A percentile compares a stretch with the other conserved stretches of the same genome.
phyloP scores from a whole-genome alignment of 495 filamentous ascomycete genomes.

The Cercophora samala region DNA sequence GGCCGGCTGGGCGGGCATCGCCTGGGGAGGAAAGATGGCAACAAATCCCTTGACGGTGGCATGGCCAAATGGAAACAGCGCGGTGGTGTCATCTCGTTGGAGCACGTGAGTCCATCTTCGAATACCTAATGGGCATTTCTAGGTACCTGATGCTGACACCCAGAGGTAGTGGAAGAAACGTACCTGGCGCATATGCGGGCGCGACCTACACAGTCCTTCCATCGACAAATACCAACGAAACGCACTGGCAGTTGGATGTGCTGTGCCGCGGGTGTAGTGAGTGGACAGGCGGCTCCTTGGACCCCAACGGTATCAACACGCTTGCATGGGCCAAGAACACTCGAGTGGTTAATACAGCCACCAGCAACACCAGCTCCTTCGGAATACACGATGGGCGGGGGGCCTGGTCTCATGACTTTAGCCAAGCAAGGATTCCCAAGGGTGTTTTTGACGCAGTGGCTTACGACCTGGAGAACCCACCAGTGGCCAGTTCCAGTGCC shows the following conservation, averaged over 20 bases:
- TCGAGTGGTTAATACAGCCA: conserved; percentile 17
- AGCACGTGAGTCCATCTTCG: conserved; percentile 36
- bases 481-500: background rate
- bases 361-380: conserved; percentile 31
- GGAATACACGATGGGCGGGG: conserved; percentile 29
- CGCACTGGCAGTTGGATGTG: conserved; percentile 49
- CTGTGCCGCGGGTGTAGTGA: conserved; percentile 45
- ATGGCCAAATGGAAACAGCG: conserved; percentile 39
- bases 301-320: conserved; percentile 32
- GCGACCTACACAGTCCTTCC: conserved; percentile 45
- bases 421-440: conserved; percentile 28
- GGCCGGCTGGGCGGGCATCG: conserved; percentile 46
- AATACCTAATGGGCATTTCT: background rate
- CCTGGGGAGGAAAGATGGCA: conserved; percentile 51
- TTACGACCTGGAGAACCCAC: conserved; percentile 18
- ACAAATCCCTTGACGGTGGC: conserved; percentile 48
- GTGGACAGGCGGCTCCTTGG: conserved; percentile 31
- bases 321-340: conserved; percentile 32
- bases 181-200: conserved; percentile 40
- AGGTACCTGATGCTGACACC: background rate
- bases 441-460: conserved; percentile 32
- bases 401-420: conserved; percentile 30
- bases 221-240: conserved; percentile 43
- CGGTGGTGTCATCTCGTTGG: conserved; percentile 44
- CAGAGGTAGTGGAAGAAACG: conserved; percentile 30